Evolutionary conservation across 768 basidiomycete species (phyloP), one percentile per base, ranked within the genome.

Genomic region (Russula lepida): DNA sequence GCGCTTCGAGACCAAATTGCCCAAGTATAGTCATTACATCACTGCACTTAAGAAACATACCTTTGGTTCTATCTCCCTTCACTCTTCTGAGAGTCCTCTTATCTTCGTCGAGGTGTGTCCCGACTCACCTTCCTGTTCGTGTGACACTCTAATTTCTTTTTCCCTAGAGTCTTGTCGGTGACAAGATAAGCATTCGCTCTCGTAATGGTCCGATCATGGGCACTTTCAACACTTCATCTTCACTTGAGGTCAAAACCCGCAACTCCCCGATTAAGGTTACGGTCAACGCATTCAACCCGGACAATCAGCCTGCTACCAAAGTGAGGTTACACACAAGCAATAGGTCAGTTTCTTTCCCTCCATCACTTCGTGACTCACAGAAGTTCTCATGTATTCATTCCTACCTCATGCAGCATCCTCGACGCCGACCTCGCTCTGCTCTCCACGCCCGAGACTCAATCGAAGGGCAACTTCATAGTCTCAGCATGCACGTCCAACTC

Each of bases 241-340:
- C 21, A 0, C 39, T 64, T n/a, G 13, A 37, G 11, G 7, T 64
- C 33, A 47, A 30, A n/a, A 56, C 63, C 4, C 17, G 23, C 50
- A 64, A 64, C 33, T 2, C 52, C 7, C 63, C 63, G 23, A 30
- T 64, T 35, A 30, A 17, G n/a, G 63, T 56, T 30, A 6, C 1
- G 4, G 48, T 62, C 21, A 64, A 60, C 30, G 63, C 63, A 7
- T 62, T 61, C 7, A 64, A 62, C 39, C 19, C 46, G 19, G 32
- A 52, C 54, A 32, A 21, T 23, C 30, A n/a, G 12, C 0, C 8
- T 4, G 28, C 59, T 11, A 64, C 58, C 54, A 17, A 25, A 30
- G 41, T 64, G 21, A 56, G 6, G 0, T 30, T 64, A 19, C 37
- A 19, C 6, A 62, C 63, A 4, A 56, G n/a, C 27, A 64, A 64